Base-by-base conservation (phyloP, 345 rosid genomes). In the Murraya koenigii region DNA sequence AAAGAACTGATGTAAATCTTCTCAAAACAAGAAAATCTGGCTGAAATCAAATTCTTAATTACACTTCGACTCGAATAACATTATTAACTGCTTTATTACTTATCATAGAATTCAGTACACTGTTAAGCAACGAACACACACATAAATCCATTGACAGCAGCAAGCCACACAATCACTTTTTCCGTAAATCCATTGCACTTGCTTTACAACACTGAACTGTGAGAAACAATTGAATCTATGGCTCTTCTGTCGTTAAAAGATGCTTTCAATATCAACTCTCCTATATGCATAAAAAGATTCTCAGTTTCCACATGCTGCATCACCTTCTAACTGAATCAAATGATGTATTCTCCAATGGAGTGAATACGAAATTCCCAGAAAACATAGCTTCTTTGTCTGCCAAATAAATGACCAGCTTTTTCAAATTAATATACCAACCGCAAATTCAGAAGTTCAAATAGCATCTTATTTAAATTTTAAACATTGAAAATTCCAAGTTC, bases 281-380 rank as follows among this genome's bases (percentile, higher is more conserved):
- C 55, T 36, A 19, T 38, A 38, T 58, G 49, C 7, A 22, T 47
- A 20, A 36, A 49, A 25, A 3, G 38, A 38, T 55, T 64, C 71
- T 32, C 41, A 54, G n/a, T 33, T 23, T 8, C 25, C 38, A 7
- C 14, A 44, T 78, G 22, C 28, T 22, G 25, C 55, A 25, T 58
- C 35, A 80, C 75, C 55, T 78, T 82, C 81, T 82, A 66, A 61
- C 63, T 23, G 83, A 26, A 52, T 77, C 83, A 33, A 80, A 19
- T 66, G 76, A 74, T 32, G 66, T 68, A 74, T 68, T 81, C 77
- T 88, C 87, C 89, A 92, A 83, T 20, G 92, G 70, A 67, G 90
- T 93, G 89, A 91, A 95, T 83, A 79, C 80, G 88, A 95, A 92
- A 82, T 95, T 93, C 73, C 99, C 98, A 22, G 98, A 93, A 80